Conservation (phyloP, 768 basidiomycete species). For the Suillus lakei region DNA sequence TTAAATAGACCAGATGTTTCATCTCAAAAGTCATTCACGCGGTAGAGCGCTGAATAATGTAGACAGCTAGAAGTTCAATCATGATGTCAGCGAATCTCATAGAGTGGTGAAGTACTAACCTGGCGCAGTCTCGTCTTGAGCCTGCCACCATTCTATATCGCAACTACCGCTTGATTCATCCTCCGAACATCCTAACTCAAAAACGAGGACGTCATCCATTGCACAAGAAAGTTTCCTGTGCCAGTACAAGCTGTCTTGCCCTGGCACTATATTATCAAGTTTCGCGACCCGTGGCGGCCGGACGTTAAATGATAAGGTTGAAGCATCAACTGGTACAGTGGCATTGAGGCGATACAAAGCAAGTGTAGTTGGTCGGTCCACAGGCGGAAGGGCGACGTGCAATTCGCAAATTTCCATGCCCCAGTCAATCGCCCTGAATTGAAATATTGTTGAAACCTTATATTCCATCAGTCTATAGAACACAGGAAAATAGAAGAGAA, state of each 20-base stretch:
- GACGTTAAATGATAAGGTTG: background rate
- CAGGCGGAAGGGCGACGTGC: background rate
- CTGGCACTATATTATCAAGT: background rate
- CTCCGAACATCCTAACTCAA: background rate
- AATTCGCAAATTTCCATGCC: background rate
- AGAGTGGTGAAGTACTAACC: background rate
- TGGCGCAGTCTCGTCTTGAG: background rate
- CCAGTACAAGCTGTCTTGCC: background rate
- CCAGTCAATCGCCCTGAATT: conserved; percentile 3
- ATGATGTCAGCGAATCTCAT: background rate
- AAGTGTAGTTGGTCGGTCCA: background rate
- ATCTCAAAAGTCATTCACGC: background rate
- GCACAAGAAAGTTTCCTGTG: conserved; percentile 5
- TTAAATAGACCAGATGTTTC: background rate
- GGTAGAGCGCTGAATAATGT: background rate
- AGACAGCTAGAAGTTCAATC: background rate
- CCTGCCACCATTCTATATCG: conserved; percentile 1
- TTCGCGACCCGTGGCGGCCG: background rate
- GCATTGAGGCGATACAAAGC: background rate
- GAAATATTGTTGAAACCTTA: conserved; percentile 1
- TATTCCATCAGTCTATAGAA: background rate
- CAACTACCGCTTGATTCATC: background rate
- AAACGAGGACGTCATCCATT: conserved; percentile 4
- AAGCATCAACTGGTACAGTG: conserved; percentile 1
- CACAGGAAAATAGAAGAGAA: background rate